Conservation (phyloP, 495 filamentous ascomycete species). For the Daldinia decipiens region DNA sequence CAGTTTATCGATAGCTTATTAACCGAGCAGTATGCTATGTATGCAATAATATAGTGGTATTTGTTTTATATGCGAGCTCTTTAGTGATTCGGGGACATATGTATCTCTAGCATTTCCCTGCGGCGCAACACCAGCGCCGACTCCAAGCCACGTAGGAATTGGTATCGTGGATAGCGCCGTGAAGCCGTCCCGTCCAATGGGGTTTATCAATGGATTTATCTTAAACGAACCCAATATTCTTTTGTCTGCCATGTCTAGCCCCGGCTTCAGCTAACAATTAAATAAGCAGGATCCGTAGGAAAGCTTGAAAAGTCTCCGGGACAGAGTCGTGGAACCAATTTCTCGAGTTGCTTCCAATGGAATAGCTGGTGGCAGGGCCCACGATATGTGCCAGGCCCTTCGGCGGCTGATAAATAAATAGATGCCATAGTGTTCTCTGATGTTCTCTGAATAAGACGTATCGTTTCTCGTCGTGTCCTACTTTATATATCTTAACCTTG, state of each 20-base stretch:
- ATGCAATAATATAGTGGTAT: slow-evolving; percentile 31
- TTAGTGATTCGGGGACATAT: background rate
- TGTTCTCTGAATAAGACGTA: background rate
- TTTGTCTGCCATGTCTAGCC: background rate
- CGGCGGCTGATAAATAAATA: background rate
- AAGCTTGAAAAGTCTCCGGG: slow-evolving; percentile 3
- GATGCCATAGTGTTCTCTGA: background rate
- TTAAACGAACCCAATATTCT: background rate
- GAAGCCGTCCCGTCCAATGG: background rate
- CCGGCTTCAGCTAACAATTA: background rate
- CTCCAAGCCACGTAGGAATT: background rate
- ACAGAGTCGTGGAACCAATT: too few species aligned
- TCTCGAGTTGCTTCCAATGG: background rate
- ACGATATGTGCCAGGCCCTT: background rate
- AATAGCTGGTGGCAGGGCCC: background rate
- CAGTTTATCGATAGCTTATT: slow-evolving; percentile 31
- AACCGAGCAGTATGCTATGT: slow-evolving; percentile 2
- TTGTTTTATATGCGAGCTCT: background rate
- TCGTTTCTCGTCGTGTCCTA: background rate
- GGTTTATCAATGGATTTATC: too few species aligned
- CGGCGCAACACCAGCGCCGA: slow-evolving; percentile 1
- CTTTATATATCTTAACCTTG: background rate
- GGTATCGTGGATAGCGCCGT: background rate
- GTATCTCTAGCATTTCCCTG: too few species aligned
- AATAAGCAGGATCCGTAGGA: background rate